These are phyloP conservation scores for Stereum hirsutum DNA, from an alignment of 1,284 basidiomycete genomes.

Conservation along the genomic window DNA sequence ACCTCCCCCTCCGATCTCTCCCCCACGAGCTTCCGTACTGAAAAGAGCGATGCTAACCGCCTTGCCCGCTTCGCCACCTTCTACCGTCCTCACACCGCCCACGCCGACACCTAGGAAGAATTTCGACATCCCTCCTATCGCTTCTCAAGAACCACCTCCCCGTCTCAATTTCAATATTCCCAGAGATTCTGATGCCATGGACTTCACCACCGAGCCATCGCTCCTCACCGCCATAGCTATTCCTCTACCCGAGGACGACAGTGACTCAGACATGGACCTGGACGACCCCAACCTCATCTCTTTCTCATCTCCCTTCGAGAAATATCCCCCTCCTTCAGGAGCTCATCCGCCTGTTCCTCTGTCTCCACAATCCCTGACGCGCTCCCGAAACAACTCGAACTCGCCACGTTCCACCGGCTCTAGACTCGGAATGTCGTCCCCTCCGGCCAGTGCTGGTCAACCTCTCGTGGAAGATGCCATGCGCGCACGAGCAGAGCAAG, in stretches of 20 bases:
- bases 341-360: no score
- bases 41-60: conserved; percentile 37
- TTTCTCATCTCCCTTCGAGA: conserved; percentile 60
- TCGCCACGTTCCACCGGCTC: conserved; percentile 48
- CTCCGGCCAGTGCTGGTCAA: conserved; percentile 29
- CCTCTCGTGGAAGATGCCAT: conserved; percentile 75
- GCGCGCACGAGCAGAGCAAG: conserved; percentile 79
- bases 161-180: conserved; percentile 12
- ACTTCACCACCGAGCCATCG: conserved; percentile 45
- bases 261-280: conserved; percentile 39
- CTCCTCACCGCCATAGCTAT: conserved; percentile 60
- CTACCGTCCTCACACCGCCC: conserved; percentile 19
- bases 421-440: conserved; percentile 37
- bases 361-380: conserved; percentile 15
- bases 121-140: conserved; percentile 7
- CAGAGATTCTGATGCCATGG: conserved; percentile 28
- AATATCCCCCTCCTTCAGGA: conserved; percentile 28
- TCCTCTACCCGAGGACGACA: conserved; percentile 67
- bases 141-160: background rate
- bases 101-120: conserved; percentile 24
- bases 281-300: conserved; percentile 55
- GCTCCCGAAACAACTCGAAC: conserved; percentile 27
- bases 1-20: conserved; percentile 21
- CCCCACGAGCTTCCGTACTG: conserved; percentile 29
- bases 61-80: conserved; percentile 36